phyloP scores from a whole-genome alignment of 768 basidiomycete genomes.

The Vararia minispora region DNA sequence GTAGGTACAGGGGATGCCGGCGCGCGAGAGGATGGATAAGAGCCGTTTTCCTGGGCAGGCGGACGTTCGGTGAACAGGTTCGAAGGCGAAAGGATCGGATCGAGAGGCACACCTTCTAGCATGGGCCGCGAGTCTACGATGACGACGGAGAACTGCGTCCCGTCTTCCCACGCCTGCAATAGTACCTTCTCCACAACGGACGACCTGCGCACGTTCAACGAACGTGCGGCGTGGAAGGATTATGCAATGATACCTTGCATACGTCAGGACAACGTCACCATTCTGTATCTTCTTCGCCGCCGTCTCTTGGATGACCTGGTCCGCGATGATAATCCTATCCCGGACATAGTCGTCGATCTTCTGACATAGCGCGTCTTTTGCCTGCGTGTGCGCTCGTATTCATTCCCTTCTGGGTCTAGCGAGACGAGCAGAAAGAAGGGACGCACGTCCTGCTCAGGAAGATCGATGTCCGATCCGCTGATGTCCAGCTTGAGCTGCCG shows the following conservation, averaged over 20 bases:
- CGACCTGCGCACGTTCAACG: constrained; percentile 42
- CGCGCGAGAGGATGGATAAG: constrained; percentile 54
- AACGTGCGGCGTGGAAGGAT: not conserved
- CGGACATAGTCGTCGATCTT: constrained; percentile 91
- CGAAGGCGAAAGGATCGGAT: constrained; percentile 3
- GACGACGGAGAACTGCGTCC: constrained; percentile 79
- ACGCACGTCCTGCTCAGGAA: constrained; percentile 88
- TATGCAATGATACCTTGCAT: constrained; percentile 55
- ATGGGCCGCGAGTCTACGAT: constrained; percentile 93
- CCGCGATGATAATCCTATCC: constrained; percentile 88
- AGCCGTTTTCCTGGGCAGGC: constrained; percentile 59
- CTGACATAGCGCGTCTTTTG: constrained; percentile 71
- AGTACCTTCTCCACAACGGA: constrained; percentile 90
- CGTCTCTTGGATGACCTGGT: constrained; percentile 82
- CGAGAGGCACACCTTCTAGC: constrained; percentile 66
- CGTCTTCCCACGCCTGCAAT: constrained; percentile 60
- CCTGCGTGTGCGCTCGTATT: constrained; percentile 33
- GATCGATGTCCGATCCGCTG: constrained; percentile 82
- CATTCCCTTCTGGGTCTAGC: not conserved
- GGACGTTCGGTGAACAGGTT: not conserved
- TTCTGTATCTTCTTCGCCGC: constrained; percentile 92
- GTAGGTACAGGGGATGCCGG: constrained; percentile 79
- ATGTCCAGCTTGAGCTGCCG: constrained; percentile 94
- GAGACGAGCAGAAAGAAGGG: constrained; percentile 8
- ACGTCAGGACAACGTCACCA: constrained; percentile 87